These are phyloP conservation scores for Chondrus crispus DNA, from an alignment of 23 red algal species.

Conservation along the genomic window DNA sequence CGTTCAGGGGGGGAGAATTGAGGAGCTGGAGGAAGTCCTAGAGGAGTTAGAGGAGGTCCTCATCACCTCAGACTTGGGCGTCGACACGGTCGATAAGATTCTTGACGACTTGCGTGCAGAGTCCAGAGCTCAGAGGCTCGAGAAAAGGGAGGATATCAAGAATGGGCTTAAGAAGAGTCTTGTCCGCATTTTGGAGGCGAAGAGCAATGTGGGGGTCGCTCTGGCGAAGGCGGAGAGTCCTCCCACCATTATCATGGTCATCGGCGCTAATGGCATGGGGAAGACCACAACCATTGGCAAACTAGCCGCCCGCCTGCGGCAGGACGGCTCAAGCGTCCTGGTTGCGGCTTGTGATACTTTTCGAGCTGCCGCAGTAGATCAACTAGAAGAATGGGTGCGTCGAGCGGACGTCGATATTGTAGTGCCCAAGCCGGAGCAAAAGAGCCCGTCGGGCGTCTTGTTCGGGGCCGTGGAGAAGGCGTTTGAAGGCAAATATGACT, in stretches of 20 bases:
- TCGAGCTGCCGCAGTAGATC: conserved; percentile 89
- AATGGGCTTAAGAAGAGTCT: conserved; percentile 52
- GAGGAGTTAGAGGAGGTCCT: conserved; percentile 84
- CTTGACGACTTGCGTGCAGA: conserved; percentile 72
- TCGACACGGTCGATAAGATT: conserved; percentile 78
- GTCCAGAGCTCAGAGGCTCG: conserved; percentile 27
- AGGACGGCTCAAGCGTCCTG: conserved; percentile 67
- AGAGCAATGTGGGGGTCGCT: background rate
- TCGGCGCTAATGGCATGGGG: conserved; percentile 94
- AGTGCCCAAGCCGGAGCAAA: conserved; percentile 56
- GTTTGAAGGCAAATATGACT: conserved; percentile 65
- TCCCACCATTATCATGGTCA: conserved; percentile 77
- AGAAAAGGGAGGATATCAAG: conserved; percentile 66
- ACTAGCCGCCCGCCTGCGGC: conserved; percentile 69
- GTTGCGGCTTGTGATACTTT: conserved; percentile 94
- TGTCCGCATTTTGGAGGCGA: conserved; percentile 65
- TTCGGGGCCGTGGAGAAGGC: conserved; percentile 78
- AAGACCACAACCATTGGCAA: conserved; percentile 98
- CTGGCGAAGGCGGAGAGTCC: conserved; percentile 7
- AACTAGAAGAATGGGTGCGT: conserved; percentile 83
- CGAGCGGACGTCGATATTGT: conserved; percentile 72
- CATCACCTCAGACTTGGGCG: conserved; percentile 83
- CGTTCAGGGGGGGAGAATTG: conserved; percentile 34
- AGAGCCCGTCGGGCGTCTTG: conserved; percentile 60
- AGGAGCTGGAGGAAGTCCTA: conserved; percentile 68